Evolutionary conservation across 2,329 filamentous ascomycete species (phyloP).

Genomic region (Trichoderma semiorbis): DNA sequence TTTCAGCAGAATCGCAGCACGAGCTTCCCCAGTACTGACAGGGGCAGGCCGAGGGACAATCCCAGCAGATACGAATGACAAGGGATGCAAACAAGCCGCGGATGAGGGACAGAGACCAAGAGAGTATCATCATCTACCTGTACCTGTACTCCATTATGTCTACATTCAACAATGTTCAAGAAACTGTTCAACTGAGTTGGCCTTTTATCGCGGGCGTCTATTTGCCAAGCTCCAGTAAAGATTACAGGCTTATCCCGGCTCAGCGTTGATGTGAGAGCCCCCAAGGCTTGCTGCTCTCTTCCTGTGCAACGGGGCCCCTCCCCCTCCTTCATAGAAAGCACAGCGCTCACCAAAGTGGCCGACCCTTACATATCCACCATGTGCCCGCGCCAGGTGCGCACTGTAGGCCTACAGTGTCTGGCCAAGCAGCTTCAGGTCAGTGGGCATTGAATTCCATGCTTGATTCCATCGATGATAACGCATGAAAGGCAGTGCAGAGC

Average conservation of each 20-base stretch:
- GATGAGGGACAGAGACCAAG: not conserved
- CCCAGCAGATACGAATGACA: not conserved
- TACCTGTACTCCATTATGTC: not conserved
- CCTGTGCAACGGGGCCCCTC: not conserved
- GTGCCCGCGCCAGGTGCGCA: slow-evolving; percentile 17
- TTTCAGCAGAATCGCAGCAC: slow-evolving; percentile 10
- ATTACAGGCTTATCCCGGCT: not conserved
- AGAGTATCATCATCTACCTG: not conserved
- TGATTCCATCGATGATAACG: not conserved
- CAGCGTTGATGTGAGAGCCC: not conserved
- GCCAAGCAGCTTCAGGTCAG: not conserved
- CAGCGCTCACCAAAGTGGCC: slow-evolving; percentile 11
- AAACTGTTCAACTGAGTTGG: not conserved
- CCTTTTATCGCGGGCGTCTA: not conserved
- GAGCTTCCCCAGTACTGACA: slow-evolving; percentile 5
- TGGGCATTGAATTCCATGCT: not conserved
- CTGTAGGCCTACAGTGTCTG: slow-evolving; percentile 1
- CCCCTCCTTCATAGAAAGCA: slow-evolving; percentile 16
- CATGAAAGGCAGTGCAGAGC: not conserved
- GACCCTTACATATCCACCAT: slow-evolving; percentile 15
- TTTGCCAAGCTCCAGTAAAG: not conserved
- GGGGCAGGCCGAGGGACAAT: not conserved
- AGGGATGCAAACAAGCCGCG: not conserved
- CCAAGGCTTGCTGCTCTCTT: not conserved
- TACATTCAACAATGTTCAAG: not conserved